Evolutionary conservation across 768 basidiomycete genomes (phyloP).

Genomic region (Boletus tomentosulus): DNA sequence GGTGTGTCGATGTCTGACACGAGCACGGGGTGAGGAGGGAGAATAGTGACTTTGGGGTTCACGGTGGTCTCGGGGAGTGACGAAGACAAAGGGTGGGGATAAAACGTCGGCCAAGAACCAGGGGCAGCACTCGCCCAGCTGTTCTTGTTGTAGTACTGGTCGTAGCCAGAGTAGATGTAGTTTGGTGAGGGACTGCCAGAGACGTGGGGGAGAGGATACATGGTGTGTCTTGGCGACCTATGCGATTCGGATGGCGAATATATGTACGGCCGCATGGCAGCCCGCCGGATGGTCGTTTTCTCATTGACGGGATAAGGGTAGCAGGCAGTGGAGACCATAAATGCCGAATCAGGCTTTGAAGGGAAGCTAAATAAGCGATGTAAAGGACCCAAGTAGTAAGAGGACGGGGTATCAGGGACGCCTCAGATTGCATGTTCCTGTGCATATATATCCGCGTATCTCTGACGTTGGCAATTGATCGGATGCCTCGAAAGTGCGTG

Average conservation of each 20-base stretch:
- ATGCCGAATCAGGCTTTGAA: conserved; percentile 19
- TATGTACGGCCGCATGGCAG: conserved; percentile 28
- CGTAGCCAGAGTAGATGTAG: conserved; percentile 22
- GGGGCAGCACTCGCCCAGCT: conserved; percentile 11
- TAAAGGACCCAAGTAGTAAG: conserved; percentile 8
- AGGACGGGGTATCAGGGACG: conserved; percentile 29
- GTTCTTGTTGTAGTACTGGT: conserved; percentile 23
- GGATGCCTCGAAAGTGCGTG: conserved; percentile 29
- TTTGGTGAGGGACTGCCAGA: conserved; percentile 18
- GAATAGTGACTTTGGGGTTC: conserved; percentile 28
- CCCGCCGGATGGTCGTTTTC: conserved; percentile 20
- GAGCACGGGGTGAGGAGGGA: conserved; percentile 18
- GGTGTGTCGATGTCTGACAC: conserved; percentile 30
- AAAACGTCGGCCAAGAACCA: conserved; percentile 20
- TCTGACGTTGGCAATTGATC: conserved; percentile 29
- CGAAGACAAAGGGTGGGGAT: conserved; percentile 13
- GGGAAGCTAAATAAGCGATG: conserved; percentile 18
- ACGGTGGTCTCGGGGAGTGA: conserved; percentile 15
- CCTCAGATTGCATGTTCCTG: conserved; percentile 16
- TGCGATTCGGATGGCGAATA: conserved; percentile 28
- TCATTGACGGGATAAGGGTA: conserved; percentile 27
- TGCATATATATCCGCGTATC: conserved; percentile 31
- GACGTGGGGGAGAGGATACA: conserved; percentile 26
- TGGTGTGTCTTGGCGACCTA: conserved; percentile 16
- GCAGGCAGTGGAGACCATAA: conserved; percentile 31